Percentiles rank a stretch among this genome's conserved stretches.
Evolutionary conservation across 129 eudicot species (phyloP).

Genomic region (Tagetes erecta): DNA sequence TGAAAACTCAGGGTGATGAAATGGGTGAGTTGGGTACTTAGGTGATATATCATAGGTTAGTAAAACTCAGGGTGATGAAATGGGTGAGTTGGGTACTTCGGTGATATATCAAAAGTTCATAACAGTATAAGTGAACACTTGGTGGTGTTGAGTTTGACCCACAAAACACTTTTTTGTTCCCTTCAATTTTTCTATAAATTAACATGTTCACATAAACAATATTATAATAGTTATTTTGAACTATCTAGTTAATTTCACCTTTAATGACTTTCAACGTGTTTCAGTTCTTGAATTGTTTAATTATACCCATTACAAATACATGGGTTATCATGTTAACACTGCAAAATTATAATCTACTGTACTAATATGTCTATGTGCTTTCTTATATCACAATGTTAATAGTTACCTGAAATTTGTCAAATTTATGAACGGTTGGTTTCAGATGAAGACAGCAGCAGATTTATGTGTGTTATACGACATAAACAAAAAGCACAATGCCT

Average conservation of each 20-base stretch:
- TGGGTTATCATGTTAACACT: neutral
- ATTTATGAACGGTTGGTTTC: conserved; percentile 34
- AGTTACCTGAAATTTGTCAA: neutral
- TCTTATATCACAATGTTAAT: neutral
- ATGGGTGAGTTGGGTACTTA: too few relatives aligned
- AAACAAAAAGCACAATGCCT: conserved; percentile 61
- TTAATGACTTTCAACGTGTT: neutral
- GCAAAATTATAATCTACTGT: neutral
- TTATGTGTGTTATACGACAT: conserved; percentile 83
- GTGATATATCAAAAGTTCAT: too few relatives aligned
- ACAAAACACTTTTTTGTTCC: too few relatives aligned
- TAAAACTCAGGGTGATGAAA: too few relatives aligned
- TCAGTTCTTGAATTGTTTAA: neutral
- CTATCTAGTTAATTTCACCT: neutral
- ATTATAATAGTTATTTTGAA: neutral
- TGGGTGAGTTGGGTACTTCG: too few relatives aligned
- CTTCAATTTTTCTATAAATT: too few relatives aligned
- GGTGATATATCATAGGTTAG: too few relatives aligned
- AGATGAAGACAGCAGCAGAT: conserved; percentile 99
- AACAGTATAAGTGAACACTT: too few relatives aligned
- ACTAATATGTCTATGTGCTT: neutral
- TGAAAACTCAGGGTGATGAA: too few relatives aligned
- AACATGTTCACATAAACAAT: too few relatives aligned
- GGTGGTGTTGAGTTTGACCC: too few relatives aligned
- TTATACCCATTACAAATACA: neutral